Base-by-base conservation (phyloP, 2,329 filamentous ascomycete genomes). In the Scytalidium sp. region DNA sequence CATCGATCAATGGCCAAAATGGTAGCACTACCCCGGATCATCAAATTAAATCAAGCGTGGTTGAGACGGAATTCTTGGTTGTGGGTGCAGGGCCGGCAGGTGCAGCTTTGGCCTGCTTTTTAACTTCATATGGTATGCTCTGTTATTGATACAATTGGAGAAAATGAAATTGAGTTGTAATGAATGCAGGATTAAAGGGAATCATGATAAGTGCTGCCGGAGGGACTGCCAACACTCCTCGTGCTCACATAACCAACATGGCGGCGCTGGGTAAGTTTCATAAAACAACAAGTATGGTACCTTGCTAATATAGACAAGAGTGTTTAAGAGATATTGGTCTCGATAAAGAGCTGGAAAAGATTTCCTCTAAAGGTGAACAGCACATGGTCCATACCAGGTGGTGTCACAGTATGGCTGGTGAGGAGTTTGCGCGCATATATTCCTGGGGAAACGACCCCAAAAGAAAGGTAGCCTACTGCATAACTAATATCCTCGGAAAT, bases 221-320 rank as follows among this genome's bases (percentile, higher is more conserved):
- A 1, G 72, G 73, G 3, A 79, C 72, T 1, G 76, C 79, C 1
- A 65, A 76, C 47, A 80, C 78, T 3, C 80, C 80, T 1, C 67
- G 80, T 19, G 79, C 79, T 0, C 79, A 83, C 59, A 79, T 82
- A 46, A 81, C 75, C 43, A 84, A 81, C 60, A 75, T 76, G 63
- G 77, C 76, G 0, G 76, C 76, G 0, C 61, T 78, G 70, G 80
- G 55, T 56, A 3, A 43, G 11, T 19, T 17, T 25, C 15, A 43
- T n/a, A 3, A 43, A 27, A n/a, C 32, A 36, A 36, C 8, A 36
- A 6, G 32, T 5, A 36, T n/a, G 17, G 32, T 15, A 36, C 4
- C 13, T n/a, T 36, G 22, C 19, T 22, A 11, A 8, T 41, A 19
- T 19, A 21, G 70, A 15, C 4, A 5, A 36, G 80, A 79, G 55